phyloP scores from a whole-genome alignment of 129 eudicot genomes.

The Flaveria ramosissima region DNA sequence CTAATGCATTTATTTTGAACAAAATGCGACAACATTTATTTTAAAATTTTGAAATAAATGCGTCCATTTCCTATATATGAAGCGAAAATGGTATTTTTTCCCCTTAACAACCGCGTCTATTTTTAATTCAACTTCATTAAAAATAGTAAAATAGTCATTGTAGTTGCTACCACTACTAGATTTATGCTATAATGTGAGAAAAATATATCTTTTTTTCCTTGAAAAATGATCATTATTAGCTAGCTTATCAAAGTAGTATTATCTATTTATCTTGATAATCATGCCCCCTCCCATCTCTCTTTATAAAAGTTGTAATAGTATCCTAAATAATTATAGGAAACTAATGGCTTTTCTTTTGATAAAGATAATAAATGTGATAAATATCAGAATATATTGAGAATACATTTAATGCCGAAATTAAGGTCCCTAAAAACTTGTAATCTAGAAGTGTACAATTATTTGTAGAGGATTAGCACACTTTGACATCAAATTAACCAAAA shows the following conservation, averaged over 20 bases:
- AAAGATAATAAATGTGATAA: neutral
- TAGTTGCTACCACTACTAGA: too few relatives aligned
- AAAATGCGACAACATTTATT: neutral
- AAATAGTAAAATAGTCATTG: neutral
- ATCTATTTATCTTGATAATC: neutral
- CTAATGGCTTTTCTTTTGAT: neutral
- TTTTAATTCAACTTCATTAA: neutral
- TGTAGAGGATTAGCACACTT: constrained; percentile 1
- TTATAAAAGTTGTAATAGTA: neutral
- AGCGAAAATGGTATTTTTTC: neutral
- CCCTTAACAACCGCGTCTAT: neutral
- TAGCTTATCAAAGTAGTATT: neutral
- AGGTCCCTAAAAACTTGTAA: neutral
- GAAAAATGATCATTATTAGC: neutral
- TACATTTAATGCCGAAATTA: neutral
- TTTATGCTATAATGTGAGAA: too few relatives aligned
- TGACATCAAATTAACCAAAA: constrained; percentile 28
- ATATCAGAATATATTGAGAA: neutral
- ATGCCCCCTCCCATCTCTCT: neutral
- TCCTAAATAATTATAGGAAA: neutral
- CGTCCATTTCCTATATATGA: neutral
- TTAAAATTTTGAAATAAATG: neutral
- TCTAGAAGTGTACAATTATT: constrained; percentile 11
- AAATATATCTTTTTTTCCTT: too few relatives aligned
- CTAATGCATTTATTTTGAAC: neutral